Base-by-base conservation (phyloP, 208 protist species). In the Crithidia mellificae region DNA sequence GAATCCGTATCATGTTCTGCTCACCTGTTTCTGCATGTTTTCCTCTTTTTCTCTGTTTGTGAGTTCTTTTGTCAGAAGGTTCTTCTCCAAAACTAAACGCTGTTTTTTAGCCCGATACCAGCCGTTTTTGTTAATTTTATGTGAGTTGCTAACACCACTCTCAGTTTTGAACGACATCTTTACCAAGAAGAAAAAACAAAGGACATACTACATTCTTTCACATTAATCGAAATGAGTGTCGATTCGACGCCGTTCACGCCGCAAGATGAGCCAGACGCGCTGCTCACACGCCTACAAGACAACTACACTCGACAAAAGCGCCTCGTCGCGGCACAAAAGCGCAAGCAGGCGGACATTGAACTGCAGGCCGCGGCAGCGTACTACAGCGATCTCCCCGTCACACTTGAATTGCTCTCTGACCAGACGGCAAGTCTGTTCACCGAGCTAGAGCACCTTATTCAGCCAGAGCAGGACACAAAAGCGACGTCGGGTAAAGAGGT, bases 351-450 rank as follows among this genome's bases (percentile, higher is more conserved):
- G 34, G 80, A 88, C 24, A 29, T 66, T 6, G 84, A 83, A 12
- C 54, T 83, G 32, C 69, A 83, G 7, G 34, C 63, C 14, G 52
- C 74, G 4, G 80, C 77, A 0, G 80, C 78, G 20, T 76, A 81
- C 52, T 77, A 82, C 62, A 78, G 82, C 44, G 78, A 80, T 43
- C 68, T 90, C 1, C 78, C 83, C 14, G 52, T 77, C 0, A 83
- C 75, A 8, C 64, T 93, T 6, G 90, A 95, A 43, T 64, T 95
- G 7, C 52, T 93, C 6, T 92, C 90, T 0, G 87, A 92, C 39
- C 70, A 88, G 46, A 85, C 87, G 11, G 66, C 64, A 0, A 2
- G 77, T 17, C 71, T 87, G 24, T 83, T 96, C 11, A 86, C 86
- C 50, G 80, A 92, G 59, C 77, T 96, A 29, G 76, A 85, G 44